These are phyloP conservation scores for Boletus coccyginus DNA, from an alignment of 768 basidiomycete genomes.

Conservation along the genomic window DNA sequence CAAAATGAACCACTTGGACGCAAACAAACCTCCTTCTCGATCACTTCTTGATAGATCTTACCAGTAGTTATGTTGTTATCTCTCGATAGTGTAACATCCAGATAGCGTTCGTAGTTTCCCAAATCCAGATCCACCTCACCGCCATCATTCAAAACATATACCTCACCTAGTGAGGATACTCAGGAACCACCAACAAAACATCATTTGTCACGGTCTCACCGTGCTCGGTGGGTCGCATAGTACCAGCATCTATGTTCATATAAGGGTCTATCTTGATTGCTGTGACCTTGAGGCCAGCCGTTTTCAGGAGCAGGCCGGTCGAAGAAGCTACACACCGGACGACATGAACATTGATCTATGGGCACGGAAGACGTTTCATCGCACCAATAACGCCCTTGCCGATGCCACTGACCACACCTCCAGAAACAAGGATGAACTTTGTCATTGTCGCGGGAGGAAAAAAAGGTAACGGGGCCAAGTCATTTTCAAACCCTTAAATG, in stretches of 20 bases:
- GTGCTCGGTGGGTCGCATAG: slow-evolving; percentile 98
- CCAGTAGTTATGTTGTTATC: slow-evolving; percentile 99
- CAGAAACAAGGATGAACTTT: slow-evolving; percentile 95
- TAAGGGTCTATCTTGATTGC: slow-evolving; percentile 99
- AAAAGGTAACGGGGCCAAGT: neutral
- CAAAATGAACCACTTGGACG: neutral
- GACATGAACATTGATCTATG: slow-evolving; percentile 20
- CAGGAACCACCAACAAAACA: slow-evolving; percentile 11
- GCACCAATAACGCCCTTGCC: slow-evolving; percentile 99
- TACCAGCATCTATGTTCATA: slow-evolving; percentile 99
- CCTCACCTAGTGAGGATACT: slow-evolving; percentile 65
- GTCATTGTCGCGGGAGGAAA: slow-evolving; percentile 53
- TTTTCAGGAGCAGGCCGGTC: slow-evolving; percentile 93
- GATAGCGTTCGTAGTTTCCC: slow-evolving; percentile 97
- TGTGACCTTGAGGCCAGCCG: slow-evolving; percentile 92
- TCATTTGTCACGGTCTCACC: slow-evolving; percentile 50
- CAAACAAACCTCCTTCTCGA: slow-evolving; percentile 85
- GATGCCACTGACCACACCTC: slow-evolving; percentile 97
- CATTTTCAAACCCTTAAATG: slow-evolving; percentile 4
- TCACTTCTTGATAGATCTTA: slow-evolving; percentile 96
- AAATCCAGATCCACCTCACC: slow-evolving; percentile 98
- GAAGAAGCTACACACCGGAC: slow-evolving; percentile 71
- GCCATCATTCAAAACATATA: slow-evolving; percentile 97
- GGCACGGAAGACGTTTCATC: slow-evolving; percentile 25
- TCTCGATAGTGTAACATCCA: slow-evolving; percentile 88